Conservation (phyloP, 371 early-diverging fungal species). For the Mucor mucedo region DNA sequence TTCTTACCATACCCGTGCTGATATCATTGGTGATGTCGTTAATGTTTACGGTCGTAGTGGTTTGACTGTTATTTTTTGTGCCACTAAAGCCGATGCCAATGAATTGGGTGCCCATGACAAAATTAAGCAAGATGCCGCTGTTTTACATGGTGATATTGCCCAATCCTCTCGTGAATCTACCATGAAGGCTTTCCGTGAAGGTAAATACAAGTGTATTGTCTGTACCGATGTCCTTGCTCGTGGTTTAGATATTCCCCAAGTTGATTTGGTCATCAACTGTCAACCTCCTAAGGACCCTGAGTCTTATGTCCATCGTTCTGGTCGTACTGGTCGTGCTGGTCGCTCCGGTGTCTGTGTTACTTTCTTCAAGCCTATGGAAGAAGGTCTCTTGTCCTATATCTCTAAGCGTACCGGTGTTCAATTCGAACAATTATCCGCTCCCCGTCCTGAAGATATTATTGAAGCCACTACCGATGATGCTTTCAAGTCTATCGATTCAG, state of each 20-base stretch:
- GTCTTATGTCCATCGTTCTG: conserved; percentile 96
- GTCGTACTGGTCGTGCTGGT: conserved; percentile 98
- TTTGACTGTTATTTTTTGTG: conserved; percentile 91
- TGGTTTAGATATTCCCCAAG: conserved; percentile 97
- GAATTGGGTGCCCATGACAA: conserved; percentile 83
- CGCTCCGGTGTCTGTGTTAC: conserved; percentile 90
- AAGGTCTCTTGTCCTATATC: conserved; percentile 76
- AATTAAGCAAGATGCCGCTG: conserved; percentile 81
- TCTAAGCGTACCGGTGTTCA: conserved; percentile 78
- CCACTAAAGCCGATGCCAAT: conserved; percentile 92
- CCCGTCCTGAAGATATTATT: conserved; percentile 89
- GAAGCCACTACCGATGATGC: conserved; percentile 77
- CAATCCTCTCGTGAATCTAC: conserved; percentile 89
- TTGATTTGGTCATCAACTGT: conserved; percentile 97
- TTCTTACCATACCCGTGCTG: conserved; percentile 76
- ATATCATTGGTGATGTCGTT: conserved; percentile 84
- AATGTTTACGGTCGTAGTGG: conserved; percentile 81
- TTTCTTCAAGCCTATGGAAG: conserved; percentile 87
- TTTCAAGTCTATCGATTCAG: conserved; percentile 68
- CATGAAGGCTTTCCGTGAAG: conserved; percentile 88
- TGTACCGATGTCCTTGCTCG: conserved; percentile 96
- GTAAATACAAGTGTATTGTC: conserved; percentile 83
- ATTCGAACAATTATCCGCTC: conserved; percentile 82
- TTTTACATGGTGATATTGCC: conserved; percentile 94
- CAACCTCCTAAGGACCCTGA: conserved; percentile 95